Conservation (phyloP, 305 asterid genomes). For the Rubia peregrina region DNA sequence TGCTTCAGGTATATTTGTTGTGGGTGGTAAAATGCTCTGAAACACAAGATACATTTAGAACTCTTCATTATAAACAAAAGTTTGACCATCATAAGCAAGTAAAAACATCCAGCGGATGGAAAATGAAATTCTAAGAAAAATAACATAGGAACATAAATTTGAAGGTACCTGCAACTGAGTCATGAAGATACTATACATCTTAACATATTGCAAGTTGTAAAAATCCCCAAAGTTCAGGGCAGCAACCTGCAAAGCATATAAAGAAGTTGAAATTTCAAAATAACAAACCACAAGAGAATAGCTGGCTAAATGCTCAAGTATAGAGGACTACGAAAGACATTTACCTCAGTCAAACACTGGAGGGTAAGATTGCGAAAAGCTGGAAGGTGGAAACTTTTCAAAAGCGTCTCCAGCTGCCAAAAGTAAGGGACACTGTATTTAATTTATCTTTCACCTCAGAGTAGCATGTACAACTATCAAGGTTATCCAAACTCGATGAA, state of each 20-base stretch:
- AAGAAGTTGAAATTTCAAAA: background rate
- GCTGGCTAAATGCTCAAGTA: background rate
- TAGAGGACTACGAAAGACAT: slow-evolving; percentile 9
- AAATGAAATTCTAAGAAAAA: background rate
- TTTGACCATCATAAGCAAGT: background rate
- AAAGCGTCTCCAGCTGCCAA: slow-evolving; percentile 81
- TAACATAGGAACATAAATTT: background rate
- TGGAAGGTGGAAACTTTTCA: slow-evolving; percentile 62
- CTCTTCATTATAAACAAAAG: slow-evolving; percentile 14
- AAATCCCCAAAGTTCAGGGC: slow-evolving; percentile 88
- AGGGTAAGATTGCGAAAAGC: slow-evolving; percentile 89
- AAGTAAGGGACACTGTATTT: slow-evolving; percentile 10
- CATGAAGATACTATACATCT: slow-evolving; percentile 73
- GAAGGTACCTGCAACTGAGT: slow-evolving; percentile 73
- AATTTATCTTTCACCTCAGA: background rate
- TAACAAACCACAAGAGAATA: background rate
- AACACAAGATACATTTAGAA: slow-evolving; percentile 16
- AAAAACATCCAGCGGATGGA: background rate
- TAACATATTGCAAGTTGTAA: slow-evolving; percentile 69
- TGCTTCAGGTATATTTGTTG: slow-evolving; percentile 65
- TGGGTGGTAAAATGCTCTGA: slow-evolving; percentile 61
- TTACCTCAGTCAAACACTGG: slow-evolving; percentile 91
- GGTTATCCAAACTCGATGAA: background rate
- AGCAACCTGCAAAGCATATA: slow-evolving; percentile 63
- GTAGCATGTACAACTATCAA: background rate